These are phyloP conservation scores for Monosporascus sp. DNA, from an alignment of 2,329 filamentous ascomycete genomes.

Conservation along the genomic window DNA sequence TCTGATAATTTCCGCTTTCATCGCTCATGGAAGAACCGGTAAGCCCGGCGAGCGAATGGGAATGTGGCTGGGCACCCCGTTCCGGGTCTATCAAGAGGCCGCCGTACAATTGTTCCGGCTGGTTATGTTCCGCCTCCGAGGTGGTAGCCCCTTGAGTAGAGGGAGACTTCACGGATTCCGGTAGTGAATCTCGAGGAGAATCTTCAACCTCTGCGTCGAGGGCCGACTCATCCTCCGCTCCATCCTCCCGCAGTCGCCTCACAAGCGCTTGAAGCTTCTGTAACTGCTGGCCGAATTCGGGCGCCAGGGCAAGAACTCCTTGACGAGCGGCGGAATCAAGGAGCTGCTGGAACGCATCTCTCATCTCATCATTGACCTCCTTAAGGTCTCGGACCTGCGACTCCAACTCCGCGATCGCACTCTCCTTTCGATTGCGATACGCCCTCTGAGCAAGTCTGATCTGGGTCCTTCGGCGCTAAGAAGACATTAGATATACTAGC, in stretches of 20 bases:
- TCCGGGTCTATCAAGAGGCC: conserved; percentile 12
- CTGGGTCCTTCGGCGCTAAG: conserved; percentile 73
- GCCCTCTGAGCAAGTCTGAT: conserved; percentile 82
- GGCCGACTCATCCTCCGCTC: conserved; percentile 20
- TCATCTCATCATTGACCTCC: conserved; percentile 67
- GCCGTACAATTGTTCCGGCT: conserved; percentile 8
- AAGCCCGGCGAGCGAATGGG: not conserved
- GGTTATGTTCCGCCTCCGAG: conserved; percentile 2
- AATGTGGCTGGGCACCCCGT: not conserved
- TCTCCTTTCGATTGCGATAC: conserved; percentile 81
- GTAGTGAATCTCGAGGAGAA: conserved; percentile 12
- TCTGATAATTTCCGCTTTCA: conserved; percentile 33
- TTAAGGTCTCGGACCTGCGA: conserved; percentile 65
- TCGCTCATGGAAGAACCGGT: not conserved
- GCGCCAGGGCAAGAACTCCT: conserved; percentile 52
- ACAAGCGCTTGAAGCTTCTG: conserved; percentile 54
- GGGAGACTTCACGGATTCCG: not conserved
- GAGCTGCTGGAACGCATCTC: conserved; percentile 61
- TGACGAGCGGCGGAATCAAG: conserved; percentile 56
- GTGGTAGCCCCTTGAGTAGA: not conserved
- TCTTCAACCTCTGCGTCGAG: conserved; percentile 10
- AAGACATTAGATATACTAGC: conserved; percentile 11
- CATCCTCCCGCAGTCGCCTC: conserved; percentile 37
- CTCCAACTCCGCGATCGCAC: conserved; percentile 68
- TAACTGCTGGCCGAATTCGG: conserved; percentile 53